Base-by-base conservation (phyloP, 2,329 filamentous ascomycete genomes). In the Pseudogymnoascus sp. region DNA sequence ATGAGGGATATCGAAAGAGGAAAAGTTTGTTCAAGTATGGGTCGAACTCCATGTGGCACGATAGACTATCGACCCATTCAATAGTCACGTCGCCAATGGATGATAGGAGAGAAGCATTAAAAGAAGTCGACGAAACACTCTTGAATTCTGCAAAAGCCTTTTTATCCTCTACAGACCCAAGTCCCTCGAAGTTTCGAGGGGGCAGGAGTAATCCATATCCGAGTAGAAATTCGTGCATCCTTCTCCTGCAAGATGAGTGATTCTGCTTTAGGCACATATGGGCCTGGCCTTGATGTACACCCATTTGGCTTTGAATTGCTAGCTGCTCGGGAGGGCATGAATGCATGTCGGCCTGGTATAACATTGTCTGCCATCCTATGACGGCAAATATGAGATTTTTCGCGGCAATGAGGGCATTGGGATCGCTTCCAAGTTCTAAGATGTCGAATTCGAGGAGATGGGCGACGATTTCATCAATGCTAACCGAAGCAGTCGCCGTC, bases 1-100 rank as follows among this genome's bases (percentile, higher is more conserved):
- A 70, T 6, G 68, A 68, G 8, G 68, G 68, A 61, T 69, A 67
- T 6, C 69, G 66, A 61, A 66, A 70, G 11, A 70, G n/a, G 26
- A 63, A 63, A 70, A 71, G 52, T 4, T 59, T 65, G 10, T 63
- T 60, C 19, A 65, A 61, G 33, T 65, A 41, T 29, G 63, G 63
- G 58, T 71, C 68, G 7, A 68, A 64, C 60, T 70, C 67, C 21
- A 70, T 64, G 64, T 71, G 69, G 35, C 66, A 69, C 2, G 66
- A 60, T 5, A 70, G 62, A 55, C 60, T 65, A 60, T 70, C 67
- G 21, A 66, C 61, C 69, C 69, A 70, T 29, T 65, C 35, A 12
- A 69, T 61, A 11, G 33, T 62, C 7, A 70, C 21, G 19, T 63
- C 64, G 4, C 66, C 58, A 35, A 71, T 61, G 12, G 59, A 64